Evolutionary conservation across 2,329 filamentous ascomycete species (phyloP), one percentile per base, ranked within the genome.

Genomic region (Lasiodiplodia citricola): DNA sequence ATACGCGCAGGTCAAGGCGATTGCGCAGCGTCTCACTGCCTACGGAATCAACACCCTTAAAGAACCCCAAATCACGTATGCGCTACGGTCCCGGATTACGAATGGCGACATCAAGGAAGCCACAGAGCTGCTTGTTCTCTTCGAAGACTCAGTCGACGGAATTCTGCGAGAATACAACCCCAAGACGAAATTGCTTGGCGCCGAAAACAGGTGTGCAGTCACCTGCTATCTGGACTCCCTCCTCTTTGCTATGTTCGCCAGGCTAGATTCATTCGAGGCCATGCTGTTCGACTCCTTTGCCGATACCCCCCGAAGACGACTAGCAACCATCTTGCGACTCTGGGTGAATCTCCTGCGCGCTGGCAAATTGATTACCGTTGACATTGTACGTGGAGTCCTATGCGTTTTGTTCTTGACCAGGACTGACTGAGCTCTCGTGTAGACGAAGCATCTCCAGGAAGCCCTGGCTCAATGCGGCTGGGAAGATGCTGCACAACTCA

Each of bases 221-320:
- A 98, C 95, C n/a, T 99, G 96, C 82, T 98, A 96, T 78, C 84
- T 98, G 18, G 96, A 98, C 78, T 87, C 95, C 0, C 83, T 98
- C 25, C 86, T 99, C 1, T 98, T 97, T 78, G 92, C 95, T 78
- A 97, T 99, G 93, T 98, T 98, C 78, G 92, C 92, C 21, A 90
- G 92, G 70, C 85, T 97, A 47, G 91, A 93, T 72, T 94, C 92
- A 71, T 99, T 97, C 78, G 95, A 98, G 79, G 93, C 92, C 60
- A 97, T 98, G 85, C 85, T 97, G 41, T 94, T 92, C 78, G 91
- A 91, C 68, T 89, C 90, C 8, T 92, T 93, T 70, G 86, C 89
- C 31, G 92, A 96, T 70, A 89, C 93, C 71, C 84, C 86, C 28
- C 88, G 91, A 71, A 89, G 88, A 73, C 92, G 90, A 73, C 83